These are phyloP conservation scores for Hirschfeldia incana DNA, from an alignment of 345 rosid species.

Conservation along the genomic window DNA sequence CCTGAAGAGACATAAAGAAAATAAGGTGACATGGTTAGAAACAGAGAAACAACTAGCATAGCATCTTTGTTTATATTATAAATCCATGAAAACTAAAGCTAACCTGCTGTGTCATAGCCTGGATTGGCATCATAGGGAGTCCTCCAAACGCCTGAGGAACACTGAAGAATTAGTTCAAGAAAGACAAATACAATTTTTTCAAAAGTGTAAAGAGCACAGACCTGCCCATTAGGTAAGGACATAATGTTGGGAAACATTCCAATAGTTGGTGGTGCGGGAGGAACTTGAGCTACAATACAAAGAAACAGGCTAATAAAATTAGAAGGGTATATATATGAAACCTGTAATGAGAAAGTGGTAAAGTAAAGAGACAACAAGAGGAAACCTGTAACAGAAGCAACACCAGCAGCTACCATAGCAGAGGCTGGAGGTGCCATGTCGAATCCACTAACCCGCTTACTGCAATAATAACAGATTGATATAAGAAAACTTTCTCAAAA, in stretches of 20 bases:
- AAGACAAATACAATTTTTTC: background rate
- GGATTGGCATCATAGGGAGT: constrained; percentile 84
- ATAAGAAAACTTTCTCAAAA: background rate
- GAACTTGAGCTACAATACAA: constrained; percentile 35
- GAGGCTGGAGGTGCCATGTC: constrained; percentile 92
- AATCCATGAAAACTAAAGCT: background rate
- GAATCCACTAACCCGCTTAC: constrained; percentile 79
- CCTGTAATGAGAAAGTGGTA: no score
- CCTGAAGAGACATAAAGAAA: constrained; percentile 47
- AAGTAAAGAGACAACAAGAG: no score
- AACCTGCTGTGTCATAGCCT: constrained; percentile 99
- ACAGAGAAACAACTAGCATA: constrained; percentile 10
- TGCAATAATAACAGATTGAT: constrained; percentile 45
- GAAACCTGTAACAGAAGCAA: constrained; percentile 55
- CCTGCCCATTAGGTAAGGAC: constrained; percentile 66
- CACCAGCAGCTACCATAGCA: constrained; percentile 63
- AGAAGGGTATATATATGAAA: no score
- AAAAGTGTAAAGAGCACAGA: constrained; percentile 21
- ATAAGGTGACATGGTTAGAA: constrained; percentile 1
- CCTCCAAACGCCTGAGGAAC: constrained; percentile 64
- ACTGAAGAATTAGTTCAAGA: constrained; percentile 10
- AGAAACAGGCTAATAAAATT: no score
- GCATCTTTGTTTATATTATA: background rate
- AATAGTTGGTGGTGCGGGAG: constrained; percentile 59
- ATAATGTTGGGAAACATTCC: constrained; percentile 85